These are phyloP conservation scores for Tetracladium setigerum DNA, from an alignment of 495 filamentous ascomycete genomes.

Conservation along the genomic window DNA sequence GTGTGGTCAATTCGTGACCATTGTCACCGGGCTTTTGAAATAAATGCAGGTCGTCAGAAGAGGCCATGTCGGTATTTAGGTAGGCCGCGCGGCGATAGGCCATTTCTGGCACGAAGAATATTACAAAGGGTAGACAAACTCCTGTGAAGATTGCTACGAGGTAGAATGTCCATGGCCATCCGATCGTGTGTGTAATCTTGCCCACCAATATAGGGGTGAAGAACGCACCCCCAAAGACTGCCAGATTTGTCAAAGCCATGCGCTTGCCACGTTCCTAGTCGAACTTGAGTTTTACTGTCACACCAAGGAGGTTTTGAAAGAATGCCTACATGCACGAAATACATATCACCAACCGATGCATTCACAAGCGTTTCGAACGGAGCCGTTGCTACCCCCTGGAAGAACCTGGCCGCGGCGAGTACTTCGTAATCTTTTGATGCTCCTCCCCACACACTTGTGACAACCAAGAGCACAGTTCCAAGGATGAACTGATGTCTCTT, in stretches of 20 bases:
- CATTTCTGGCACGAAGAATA: conserved; percentile 83
- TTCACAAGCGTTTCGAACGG: conserved; percentile 75
- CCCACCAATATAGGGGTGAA: conserved; percentile 85
- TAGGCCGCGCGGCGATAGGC: conserved; percentile 58
- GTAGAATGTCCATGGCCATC: conserved; percentile 77
- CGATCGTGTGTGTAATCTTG: conserved; percentile 67
- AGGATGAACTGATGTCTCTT: conserved; percentile 82
- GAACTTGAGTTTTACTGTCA: conserved; percentile 8
- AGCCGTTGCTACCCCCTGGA: conserved; percentile 68
- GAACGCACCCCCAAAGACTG: conserved; percentile 86
- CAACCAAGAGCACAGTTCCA: conserved; percentile 66
- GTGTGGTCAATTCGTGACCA: background rate
- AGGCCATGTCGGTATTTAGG: conserved; percentile 54
- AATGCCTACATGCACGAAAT: conserved; percentile 60
- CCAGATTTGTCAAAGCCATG: conserved; percentile 86
- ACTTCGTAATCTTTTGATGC: conserved; percentile 55
- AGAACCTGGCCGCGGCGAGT: conserved; percentile 65
- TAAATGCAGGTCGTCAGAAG: conserved; percentile 12
- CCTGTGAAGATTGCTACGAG: conserved; percentile 65
- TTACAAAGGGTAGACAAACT: conserved; percentile 52
- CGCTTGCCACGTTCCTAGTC: conserved; percentile 68
- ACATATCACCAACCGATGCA: conserved; percentile 68
- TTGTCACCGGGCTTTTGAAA: background rate
- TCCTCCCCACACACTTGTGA: conserved; percentile 75
- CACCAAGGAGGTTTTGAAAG: background rate